phyloP scores from a whole-genome alignment of 345 rosid species.

The Psidium guajava region DNA sequence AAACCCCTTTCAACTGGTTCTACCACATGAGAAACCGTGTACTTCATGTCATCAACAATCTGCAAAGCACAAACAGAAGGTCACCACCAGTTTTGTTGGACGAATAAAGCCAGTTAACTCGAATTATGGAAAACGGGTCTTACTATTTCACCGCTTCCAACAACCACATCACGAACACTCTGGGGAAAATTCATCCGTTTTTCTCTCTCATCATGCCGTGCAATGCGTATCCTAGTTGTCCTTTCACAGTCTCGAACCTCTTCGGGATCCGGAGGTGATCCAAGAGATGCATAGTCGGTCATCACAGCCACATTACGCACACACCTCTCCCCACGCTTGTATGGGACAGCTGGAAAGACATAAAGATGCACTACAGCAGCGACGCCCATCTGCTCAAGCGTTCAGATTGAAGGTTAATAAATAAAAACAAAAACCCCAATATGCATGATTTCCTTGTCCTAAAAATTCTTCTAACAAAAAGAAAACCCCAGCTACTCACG shows the following conservation, averaged over 20 bases:
- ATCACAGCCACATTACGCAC: conserved; percentile 96
- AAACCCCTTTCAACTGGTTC: conserved; percentile 98
- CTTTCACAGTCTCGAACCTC: conserved; percentile 85
- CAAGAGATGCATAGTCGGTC: conserved; percentile 87
- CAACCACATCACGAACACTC: conserved; percentile 90
- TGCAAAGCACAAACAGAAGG: conserved; percentile 7
- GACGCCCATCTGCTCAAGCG: conserved; percentile 71
- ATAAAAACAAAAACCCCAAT: background rate
- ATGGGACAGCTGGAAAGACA: conserved; percentile 86
- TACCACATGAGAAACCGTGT: conserved; percentile 92
- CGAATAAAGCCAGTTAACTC: background rate
- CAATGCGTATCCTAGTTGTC: conserved; percentile 45
- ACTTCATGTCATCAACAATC: conserved; percentile 99
- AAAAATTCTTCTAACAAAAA: conserved; percentile 44
- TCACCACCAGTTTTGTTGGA: background rate
- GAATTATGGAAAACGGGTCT: background rate
- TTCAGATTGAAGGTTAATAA: background rate
- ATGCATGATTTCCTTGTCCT: background rate
- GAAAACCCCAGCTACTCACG: background rate
- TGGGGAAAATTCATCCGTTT: conserved; percentile 88
- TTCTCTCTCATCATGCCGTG: conserved; percentile 56
- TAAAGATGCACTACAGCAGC: conserved; percentile 93
- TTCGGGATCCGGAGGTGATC: conserved; percentile 82
- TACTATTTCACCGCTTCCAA: conserved; percentile 93
- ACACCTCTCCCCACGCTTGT: conserved; percentile 98